These are phyloP conservation scores for Mycena chlorophos DNA, from an alignment of 768 basidiomycete species.

Conservation along the genomic window DNA sequence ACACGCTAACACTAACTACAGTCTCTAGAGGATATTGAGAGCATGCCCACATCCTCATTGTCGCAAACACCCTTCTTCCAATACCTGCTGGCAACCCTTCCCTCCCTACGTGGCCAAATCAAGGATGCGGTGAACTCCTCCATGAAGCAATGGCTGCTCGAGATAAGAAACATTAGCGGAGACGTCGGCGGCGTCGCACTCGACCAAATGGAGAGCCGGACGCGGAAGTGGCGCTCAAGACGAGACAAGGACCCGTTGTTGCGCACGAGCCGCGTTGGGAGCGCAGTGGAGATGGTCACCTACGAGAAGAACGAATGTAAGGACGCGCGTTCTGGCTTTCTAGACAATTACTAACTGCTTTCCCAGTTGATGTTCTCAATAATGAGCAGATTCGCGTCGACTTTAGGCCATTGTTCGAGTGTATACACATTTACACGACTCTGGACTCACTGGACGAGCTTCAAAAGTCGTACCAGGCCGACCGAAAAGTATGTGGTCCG, in stretches of 20 bases:
- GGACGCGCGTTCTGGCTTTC: constrained; percentile 33
- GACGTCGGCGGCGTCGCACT: constrained; percentile 85
- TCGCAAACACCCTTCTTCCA: constrained; percentile 93
- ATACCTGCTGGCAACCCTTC: constrained; percentile 87
- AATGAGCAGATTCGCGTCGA: constrained; percentile 87
- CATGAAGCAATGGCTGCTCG: constrained; percentile 95
- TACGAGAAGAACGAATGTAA: constrained; percentile 94
- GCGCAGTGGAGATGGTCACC: constrained; percentile 87
- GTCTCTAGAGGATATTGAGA: constrained; percentile 95
- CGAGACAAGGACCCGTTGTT: constrained; percentile 84
- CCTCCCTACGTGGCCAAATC: constrained; percentile 85
- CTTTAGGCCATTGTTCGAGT: constrained; percentile 93
- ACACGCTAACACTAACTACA: constrained; percentile 40
- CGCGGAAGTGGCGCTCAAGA: constrained; percentile 78
- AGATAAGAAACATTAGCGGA: constrained; percentile 86
- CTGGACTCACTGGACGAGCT: constrained; percentile 87
- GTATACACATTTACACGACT: constrained; percentile 93
- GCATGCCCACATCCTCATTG: constrained; percentile 83
- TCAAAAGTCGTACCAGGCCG: constrained; percentile 92
- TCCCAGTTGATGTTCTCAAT: constrained; percentile 85
- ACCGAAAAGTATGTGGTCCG: constrained; percentile 78
- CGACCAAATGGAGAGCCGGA: constrained; percentile 85
- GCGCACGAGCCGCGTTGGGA: constrained; percentile 77
- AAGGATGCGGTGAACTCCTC: constrained; percentile 93
- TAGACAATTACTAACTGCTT: constrained; percentile 15